Conservation (phyloP, 768 basidiomycete genomes). For the Lactarius indigo region DNA sequence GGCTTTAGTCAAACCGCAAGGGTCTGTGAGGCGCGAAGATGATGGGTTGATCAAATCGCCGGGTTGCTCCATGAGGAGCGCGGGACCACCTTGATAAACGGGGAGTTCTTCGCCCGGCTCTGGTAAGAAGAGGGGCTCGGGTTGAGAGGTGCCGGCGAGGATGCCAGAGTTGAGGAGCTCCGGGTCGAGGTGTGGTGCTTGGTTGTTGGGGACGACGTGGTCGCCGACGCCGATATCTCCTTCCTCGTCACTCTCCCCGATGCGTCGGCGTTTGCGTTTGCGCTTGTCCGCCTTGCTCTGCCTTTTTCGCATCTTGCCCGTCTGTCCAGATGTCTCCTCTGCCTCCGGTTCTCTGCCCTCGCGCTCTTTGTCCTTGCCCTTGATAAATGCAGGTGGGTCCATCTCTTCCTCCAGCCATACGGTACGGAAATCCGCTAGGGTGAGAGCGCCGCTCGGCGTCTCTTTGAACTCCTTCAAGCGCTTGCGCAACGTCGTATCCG, state of each 20-base stretch:
- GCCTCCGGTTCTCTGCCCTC: conserved; percentile 43
- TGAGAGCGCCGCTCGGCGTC: conserved; percentile 81
- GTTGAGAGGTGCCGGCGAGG: conserved; percentile 49
- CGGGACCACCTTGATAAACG: background rate
- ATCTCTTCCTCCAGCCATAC: conserved; percentile 90
- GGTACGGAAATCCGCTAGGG: conserved; percentile 83
- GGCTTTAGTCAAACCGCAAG: conserved; percentile 14
- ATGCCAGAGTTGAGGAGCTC: conserved; percentile 64
- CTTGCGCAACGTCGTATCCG: conserved; percentile 92
- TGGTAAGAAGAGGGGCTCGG: conserved; percentile 34
- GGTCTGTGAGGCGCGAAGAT: conserved; percentile 9
- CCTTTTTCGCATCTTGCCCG: conserved; percentile 30
- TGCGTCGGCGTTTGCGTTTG: conserved; percentile 38
- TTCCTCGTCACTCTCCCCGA: conserved; percentile 39
- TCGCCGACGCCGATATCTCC: conserved; percentile 29
- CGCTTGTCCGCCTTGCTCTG: conserved; percentile 35
- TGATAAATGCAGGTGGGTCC: conserved; percentile 87
- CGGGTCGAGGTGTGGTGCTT: conserved; percentile 47
- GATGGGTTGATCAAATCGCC: background rate
- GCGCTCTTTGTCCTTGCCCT: conserved; percentile 69
- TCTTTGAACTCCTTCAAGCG: conserved; percentile 92
- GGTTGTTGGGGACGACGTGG: conserved; percentile 25
- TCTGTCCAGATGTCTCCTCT: conserved; percentile 30
- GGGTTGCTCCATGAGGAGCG: conserved; percentile 13
- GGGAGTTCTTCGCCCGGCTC: conserved; percentile 31